Conservation (phyloP, 257 asterid species). For the Primulina eburnea region DNA sequence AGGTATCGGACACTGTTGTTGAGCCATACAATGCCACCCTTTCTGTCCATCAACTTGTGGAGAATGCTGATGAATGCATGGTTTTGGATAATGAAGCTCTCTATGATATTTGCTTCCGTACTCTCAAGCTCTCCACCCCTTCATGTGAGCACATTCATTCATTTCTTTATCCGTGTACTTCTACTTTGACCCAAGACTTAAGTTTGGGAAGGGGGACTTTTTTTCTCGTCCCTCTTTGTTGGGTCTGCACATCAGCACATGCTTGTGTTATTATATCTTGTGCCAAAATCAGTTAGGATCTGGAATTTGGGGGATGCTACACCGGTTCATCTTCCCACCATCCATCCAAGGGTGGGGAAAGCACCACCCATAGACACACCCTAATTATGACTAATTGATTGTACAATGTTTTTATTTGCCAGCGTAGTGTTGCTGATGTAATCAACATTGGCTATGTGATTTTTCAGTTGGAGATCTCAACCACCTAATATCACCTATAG, state of each 20-base stretch:
- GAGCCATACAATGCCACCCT: slow-evolving; percentile 53
- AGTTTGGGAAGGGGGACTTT: too few relatives aligned
- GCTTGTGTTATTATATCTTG: not conserved
- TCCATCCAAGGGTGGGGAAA: too few relatives aligned
- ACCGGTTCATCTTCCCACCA: not conserved
- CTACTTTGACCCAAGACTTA: not conserved
- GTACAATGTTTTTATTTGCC: not conserved
- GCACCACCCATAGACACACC: not conserved
- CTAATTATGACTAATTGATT: not conserved
- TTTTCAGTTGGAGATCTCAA: not conserved
- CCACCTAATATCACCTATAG: not conserved
- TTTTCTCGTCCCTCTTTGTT: not conserved
- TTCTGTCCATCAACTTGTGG: slow-evolving; percentile 51
- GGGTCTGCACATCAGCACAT: not conserved
- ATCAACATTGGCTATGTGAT: not conserved
- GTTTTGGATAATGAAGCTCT: slow-evolving; percentile 55
- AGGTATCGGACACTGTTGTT: slow-evolving; percentile 51
- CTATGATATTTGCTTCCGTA: slow-evolving; percentile 48
- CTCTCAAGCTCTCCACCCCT: slow-evolving; percentile 45
- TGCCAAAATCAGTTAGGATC: not conserved
- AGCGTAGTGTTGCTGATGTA: not conserved
- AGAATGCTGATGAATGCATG: slow-evolving; percentile 56
- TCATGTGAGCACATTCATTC: slow-evolving; percentile 31
- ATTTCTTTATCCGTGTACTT: not conserved
- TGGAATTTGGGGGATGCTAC: not conserved